Base-by-base conservation (phyloP, 805 yeast genomes). In the Nakazawaea anatomiae region DNA sequence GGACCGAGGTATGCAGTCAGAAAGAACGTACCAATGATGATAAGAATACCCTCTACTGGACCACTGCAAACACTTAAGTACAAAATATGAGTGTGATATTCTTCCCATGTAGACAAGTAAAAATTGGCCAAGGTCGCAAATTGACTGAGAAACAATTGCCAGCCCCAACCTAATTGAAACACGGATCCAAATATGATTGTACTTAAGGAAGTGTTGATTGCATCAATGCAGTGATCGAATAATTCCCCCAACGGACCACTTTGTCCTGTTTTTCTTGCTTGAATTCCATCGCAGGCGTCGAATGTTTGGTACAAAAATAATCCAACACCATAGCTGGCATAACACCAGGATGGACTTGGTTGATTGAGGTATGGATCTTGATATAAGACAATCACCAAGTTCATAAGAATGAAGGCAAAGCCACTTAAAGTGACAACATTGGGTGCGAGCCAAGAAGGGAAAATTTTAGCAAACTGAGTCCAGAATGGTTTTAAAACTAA, bases 221-320 rank as follows among this genome's bases (percentile, higher is more conserved):
- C 83, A 62, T 79, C 85, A 46, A 79, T 74, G 52, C 96, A 90
- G 62, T 91, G 98, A 62, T 91, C 98, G 63, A 92, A 92, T 52
- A 91, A 73, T 65, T 91, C 98, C 35, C 98, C 98, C 60, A 91
- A 71, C 1, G 98, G 97, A 3, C 97, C 94, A 55, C 89, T 80
- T 67, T 89, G 95, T n/a, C 95, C 96, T 1, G 97, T 91, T 61
- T 92, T 80, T 63, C 98, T 82, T 28, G 97, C 97, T 66, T 91
- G 98, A 56, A 87, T 79, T 4, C 98, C 98, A 67, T 91, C 98
- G 67, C 96, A 87, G 0, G 96, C 96, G 66, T 91, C 98, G 65
- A 91, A 89, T 0, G 97, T 91, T 65, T 91, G 98, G 66, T 91
- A 91, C 76, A 90, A 71, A 63, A 91, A 90, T 57, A 91, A 69